Evolutionary conservation across 177 flowering plant genomes (phyloP).

Genomic region (Vitis hybrid): DNA sequence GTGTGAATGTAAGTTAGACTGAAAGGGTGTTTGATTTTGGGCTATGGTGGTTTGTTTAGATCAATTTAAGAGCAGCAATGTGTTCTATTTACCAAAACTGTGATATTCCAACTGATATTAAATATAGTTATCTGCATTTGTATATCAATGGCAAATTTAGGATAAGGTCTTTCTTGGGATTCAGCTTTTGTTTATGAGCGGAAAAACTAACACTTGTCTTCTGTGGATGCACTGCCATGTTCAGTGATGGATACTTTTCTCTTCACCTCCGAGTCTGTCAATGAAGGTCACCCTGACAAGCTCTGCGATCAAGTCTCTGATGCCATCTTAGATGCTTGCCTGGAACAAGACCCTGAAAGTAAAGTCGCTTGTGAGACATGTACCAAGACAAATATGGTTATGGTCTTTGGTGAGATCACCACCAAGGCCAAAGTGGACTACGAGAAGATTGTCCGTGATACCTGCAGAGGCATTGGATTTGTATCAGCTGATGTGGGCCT

Average conservation of each 20-base stretch:
- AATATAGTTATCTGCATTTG: too few relatives aligned
- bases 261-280: constrained; percentile 26
- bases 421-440: constrained; percentile 3
- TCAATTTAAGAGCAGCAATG: too few relatives aligned
- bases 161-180: too few relatives aligned
- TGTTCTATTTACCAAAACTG: too few relatives aligned
- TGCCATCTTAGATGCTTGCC: constrained; percentile 24
- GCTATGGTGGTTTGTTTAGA: too few relatives aligned
- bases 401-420: constrained; percentile 23
- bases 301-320: constrained; percentile 24
- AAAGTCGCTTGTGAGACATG: constrained; percentile 27
- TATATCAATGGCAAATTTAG: too few relatives aligned
- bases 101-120: too few relatives aligned
- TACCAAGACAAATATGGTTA: constrained; percentile 14
- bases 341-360: constrained; percentile 23
- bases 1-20: too few relatives aligned
- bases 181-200: too few relatives aligned
- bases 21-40: too few relatives aligned
- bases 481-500: constrained; percentile 2
- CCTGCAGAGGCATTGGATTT: constrained; percentile 8
- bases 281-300: constrained; percentile 25
- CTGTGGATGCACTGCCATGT: too few relatives aligned
- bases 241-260: constrained; percentile 18
- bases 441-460: constrained; percentile 7
- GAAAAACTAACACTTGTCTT: neutral